Evolutionary conservation across 768 basidiomycete species (phyloP).

Genomic region (Coprinellus micaceus): DNA sequence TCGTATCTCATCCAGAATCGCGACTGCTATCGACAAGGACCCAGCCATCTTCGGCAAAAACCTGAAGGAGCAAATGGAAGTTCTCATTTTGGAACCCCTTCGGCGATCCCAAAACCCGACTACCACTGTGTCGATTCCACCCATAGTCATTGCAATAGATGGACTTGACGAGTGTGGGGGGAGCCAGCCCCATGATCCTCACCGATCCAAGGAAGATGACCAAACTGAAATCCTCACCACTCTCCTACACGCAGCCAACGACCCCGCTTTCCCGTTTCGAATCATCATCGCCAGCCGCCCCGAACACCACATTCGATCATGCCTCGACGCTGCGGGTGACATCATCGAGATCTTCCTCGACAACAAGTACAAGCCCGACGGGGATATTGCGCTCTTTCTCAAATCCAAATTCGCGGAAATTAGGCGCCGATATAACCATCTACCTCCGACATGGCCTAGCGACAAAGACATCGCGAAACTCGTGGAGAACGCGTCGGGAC

Average conservation of each 20-base stretch:
- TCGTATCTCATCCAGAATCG: too few species aligned
- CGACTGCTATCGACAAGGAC: too few species aligned
- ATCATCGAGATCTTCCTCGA: neutral
- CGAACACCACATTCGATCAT: neutral
- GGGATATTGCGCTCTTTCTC: neutral
- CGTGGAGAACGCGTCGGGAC: neutral
- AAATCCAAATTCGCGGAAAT: neutral
- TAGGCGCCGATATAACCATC: neutral
- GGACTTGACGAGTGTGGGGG: neutral
- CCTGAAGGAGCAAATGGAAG: too few species aligned
- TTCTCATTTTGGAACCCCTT: too few species aligned
- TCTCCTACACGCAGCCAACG: neutral
- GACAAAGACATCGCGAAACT: neutral
- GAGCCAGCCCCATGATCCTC: neutral
- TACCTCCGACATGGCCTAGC: neutral
- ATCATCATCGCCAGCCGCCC: neutral
- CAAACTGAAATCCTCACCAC: neutral
- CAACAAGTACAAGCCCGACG: neutral
- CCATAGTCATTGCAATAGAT: neutral
- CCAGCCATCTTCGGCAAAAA: too few species aligned
- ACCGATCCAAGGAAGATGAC: neutral
- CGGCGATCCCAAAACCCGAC: too few species aligned
- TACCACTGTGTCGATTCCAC: too few species aligned
- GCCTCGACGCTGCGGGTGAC: neutral
- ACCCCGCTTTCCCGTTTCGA: neutral